phyloP scores from a whole-genome alignment of 2,329 filamentous ascomycete species.

The Cytospora schulzeri region DNA sequence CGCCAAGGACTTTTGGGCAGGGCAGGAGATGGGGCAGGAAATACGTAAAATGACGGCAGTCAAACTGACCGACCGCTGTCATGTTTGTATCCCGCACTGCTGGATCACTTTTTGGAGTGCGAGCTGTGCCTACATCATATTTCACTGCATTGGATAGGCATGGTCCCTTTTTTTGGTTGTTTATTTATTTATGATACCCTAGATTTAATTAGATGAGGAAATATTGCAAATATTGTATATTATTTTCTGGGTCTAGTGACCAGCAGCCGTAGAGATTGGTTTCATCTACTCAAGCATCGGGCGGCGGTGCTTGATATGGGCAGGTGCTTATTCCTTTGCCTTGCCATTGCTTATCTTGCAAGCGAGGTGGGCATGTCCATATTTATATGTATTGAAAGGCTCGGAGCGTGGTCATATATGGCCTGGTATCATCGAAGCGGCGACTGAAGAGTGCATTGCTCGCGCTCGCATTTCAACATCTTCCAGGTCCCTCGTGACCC shows the following conservation, averaged over 20 bases:
- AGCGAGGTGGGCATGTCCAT: neutral
- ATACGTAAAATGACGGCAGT: neutral
- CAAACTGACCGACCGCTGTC: neutral
- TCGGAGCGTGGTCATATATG: no score
- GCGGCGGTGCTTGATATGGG: no score
- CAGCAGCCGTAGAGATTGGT: no score
- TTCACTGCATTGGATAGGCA: neutral
- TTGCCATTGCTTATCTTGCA: neutral
- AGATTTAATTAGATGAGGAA: constrained; percentile 1
- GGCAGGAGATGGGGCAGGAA: neutral
- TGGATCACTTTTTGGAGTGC: neutral
- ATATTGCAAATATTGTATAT: neutral
- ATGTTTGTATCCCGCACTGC: neutral
- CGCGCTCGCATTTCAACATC: neutral
- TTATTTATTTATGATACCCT: constrained; percentile 19
- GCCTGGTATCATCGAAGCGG: neutral
- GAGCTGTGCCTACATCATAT: constrained; percentile 1
- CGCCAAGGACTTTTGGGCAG: neutral
- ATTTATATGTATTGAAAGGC: no score
- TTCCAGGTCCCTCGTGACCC: neutral
- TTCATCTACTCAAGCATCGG: no score
- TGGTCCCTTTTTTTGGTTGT: no score
- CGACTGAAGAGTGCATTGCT: neutral
- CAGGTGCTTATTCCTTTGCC: no score
- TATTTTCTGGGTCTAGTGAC: no score